phyloP scores from a whole-genome alignment of 441 rosid species.

The Manihot esculenta region DNA sequence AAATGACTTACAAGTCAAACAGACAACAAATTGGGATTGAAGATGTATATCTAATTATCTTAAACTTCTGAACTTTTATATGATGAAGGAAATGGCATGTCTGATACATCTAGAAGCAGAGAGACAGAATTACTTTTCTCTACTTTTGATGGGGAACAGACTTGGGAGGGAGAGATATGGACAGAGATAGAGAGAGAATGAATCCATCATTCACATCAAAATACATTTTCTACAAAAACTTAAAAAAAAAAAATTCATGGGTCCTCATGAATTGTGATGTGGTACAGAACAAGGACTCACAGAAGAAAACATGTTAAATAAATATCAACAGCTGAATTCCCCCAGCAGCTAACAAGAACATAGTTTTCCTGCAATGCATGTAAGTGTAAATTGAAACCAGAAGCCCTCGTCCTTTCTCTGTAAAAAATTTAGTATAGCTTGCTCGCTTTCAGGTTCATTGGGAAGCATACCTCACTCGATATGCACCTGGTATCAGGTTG shows the following conservation, averaged over 20 bases:
- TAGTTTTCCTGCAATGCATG: not conserved
- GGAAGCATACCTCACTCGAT: not conserved
- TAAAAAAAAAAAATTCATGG: not conserved
- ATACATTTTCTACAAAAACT: not conserved
- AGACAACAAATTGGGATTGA: not conserved
- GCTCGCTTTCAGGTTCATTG: not conserved
- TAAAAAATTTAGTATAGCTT: not conserved
- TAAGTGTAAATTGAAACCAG: not conserved
- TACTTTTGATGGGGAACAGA: not conserved
- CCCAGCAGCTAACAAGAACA: not conserved
- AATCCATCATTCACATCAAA: not conserved
- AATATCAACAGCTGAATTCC: not conserved
- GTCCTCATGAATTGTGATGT: not conserved
- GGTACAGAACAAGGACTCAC: not conserved
- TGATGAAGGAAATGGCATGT: not conserved
- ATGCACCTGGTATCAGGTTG: not conserved
- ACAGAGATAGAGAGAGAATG: not conserved
- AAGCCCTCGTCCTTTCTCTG: not conserved
- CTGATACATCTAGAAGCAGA: not conserved
- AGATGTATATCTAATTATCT: not conserved
- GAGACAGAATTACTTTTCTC: not conserved
- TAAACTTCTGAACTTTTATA: not conserved
- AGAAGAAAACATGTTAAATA: not conserved
- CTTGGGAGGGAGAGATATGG: not conserved
- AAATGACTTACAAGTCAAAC: not conserved